Base-by-base conservation (phyloP, 2,329 filamentous ascomycete species). In the Diplodia mutila region DNA sequence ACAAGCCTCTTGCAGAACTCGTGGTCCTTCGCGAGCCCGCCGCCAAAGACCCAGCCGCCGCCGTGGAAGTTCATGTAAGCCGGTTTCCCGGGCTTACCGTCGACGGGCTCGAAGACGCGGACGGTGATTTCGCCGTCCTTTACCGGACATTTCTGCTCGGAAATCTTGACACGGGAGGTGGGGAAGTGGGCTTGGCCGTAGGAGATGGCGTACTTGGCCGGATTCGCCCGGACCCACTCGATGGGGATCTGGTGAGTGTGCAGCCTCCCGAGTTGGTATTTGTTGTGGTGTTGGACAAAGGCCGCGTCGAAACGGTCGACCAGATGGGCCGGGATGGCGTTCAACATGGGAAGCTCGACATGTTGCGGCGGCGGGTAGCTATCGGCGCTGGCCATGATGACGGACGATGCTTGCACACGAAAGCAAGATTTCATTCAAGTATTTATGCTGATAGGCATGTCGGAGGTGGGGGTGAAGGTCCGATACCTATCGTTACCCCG, bases 21-120 rank as follows among this genome's bases (percentile, higher is more conserved):
- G 71, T 51, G 77, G 70, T 7, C 77, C 75, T 39, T 80, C 53
- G 80, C 75, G 9, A 79, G 75, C n/a, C 71, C 72, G 16, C 71
- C 72, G 16, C 78, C 78, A 29, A 80, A 73, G 1, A 77, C 79
- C 69, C 78, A 80, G 1, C 78, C 77, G 9, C 77, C 78, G 11
- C 78, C 76, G 65, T 80, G 79, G 66, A 80, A 76, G 68, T 80
- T 67, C 66, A 67, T 67, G 59, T 63, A 67, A 21, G 51, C 66
- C 2, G 66, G 66, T n/a, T 51, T 46, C 57, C 64, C 64, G 25
- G 27, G 34, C 9, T 27, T 49, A 11, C 49, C 34, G n/a, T 54
- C 65, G 4, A 55, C 59, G 18, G 27, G 57, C 57, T 67, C 66
- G 57, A 63, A 67, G n/a, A 67, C 23, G 27, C 59, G 37, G 37